These are phyloP conservation scores for Phanerochaete sordida DNA, from an alignment of 768 basidiomycete species.

Conservation along the genomic window DNA sequence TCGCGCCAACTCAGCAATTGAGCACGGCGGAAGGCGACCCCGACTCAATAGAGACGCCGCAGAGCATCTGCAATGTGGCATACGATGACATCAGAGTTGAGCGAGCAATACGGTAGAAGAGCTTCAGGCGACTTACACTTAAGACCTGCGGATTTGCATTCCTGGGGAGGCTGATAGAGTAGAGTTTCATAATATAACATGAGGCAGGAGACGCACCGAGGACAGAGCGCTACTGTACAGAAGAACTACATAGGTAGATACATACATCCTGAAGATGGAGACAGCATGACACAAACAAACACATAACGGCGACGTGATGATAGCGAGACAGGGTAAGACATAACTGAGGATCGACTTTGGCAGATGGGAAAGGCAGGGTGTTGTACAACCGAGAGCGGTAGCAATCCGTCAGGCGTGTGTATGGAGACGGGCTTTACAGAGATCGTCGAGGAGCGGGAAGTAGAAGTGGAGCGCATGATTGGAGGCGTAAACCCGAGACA, in stretches of 20 bases:
- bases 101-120: background rate
- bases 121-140: background rate
- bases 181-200: slow-evolving; percentile 7
- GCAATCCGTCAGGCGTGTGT: background rate
- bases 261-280: slow-evolving; percentile 1
- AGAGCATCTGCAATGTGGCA: background rate
- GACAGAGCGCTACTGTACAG: slow-evolving; percentile 3
- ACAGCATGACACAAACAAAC: background rate
- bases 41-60: background rate
- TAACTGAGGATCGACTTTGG: background rate
- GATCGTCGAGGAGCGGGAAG: background rate
- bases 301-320: background rate
- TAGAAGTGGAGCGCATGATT: background rate
- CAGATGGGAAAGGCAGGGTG: background rate
- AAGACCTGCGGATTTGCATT: background rate
- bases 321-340: background rate
- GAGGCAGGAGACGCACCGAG: slow-evolving; percentile 6
- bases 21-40: background rate
- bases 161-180: background rate
- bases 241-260: background rate
- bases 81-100: background rate
- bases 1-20: background rate
- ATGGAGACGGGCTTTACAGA: background rate
- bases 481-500: background rate
- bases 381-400: slow-evolving; percentile 12